Percentiles rank a stretch among this genome's conserved stretches.
Conservation (phyloP, 73 alveolate species). For the Tetrahymena thermophila region DNA sequence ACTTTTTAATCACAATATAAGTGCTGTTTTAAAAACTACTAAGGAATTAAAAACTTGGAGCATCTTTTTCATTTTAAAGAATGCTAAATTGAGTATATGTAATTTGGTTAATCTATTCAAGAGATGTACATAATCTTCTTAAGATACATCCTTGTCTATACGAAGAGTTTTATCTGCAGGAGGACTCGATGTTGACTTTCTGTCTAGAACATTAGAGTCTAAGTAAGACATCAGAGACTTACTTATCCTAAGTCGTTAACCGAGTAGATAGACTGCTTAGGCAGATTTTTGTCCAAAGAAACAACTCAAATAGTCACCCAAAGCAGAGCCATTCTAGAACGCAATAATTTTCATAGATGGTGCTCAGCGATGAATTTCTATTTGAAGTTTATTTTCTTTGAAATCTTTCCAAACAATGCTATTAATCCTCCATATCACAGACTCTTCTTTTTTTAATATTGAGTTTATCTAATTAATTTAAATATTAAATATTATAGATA, state of each 20-base stretch:
- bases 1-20: background rate
- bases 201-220: background rate
- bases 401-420: background rate
- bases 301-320: background rate
- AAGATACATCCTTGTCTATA: background rate
- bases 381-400: background rate
- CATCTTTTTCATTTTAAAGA: background rate
- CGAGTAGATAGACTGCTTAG: background rate
- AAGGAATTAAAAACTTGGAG: background rate
- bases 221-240: background rate
- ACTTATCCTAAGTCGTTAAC: background rate
- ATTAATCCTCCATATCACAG: background rate
- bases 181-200: background rate
- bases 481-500: background rate
- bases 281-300: background rate
- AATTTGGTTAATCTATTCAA: background rate
- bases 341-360: background rate
- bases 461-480: background rate
- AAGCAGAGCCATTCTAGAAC: background rate
- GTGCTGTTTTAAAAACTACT: background rate
- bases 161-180: background rate
- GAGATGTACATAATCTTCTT: background rate
- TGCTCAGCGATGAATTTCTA: background rate
- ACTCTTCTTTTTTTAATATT: background rate
- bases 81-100: background rate